Base-by-base conservation (phyloP, 1,139 yeast genomes). In the Hansenula anomala region DNA sequence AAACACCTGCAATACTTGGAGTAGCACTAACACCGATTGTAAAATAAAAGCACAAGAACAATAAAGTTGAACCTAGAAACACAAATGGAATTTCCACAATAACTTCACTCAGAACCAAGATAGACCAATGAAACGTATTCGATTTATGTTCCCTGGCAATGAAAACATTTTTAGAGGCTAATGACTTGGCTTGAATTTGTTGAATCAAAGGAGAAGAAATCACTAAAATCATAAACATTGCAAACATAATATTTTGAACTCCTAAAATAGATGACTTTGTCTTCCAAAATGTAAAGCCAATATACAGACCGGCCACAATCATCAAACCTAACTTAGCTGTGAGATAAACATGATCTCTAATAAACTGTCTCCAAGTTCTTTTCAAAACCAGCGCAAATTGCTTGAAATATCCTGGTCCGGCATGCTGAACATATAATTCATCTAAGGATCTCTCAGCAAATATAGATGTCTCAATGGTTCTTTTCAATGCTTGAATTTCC, bases 61-160 rank as follows among this genome's bases (percentile, higher is more conserved):
- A 63, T 6, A 77, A 23, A 0, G 80, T 70, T 34, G 78, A 80
- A 39, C 68, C 61, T 3, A 73, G 36, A 16, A 73, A 47, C 50
- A 76, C 77, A 75, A 79, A 79, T 13, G 88, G 87, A 20, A 80
- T 52, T 51, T 81, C 89, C 15, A 70, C 74, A 11, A 78, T 61
- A 24, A 80, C 60, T 54, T 80, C 80, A n/a, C 83, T 74, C 20
- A 70, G 50, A 47, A 80, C 53, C 62, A 64, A 55, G 49, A 68
- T 60, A 63, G 65, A 44, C 84, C 85, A 69, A 24, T 64, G 54
- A 43, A 58, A 79, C 44, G 52, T 72, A 59, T 54, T 69, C 47
- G 65, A 75, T 8, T 87, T 88, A 16, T 86, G 73, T 59, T 82
- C 90, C 51, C 88, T 71, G n/a, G 75, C 82, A 55, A 80, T 88